These are phyloP conservation scores for Ceratocystis destructans DNA, from an alignment of 2,329 filamentous ascomycete species.

Conservation along the genomic window DNA sequence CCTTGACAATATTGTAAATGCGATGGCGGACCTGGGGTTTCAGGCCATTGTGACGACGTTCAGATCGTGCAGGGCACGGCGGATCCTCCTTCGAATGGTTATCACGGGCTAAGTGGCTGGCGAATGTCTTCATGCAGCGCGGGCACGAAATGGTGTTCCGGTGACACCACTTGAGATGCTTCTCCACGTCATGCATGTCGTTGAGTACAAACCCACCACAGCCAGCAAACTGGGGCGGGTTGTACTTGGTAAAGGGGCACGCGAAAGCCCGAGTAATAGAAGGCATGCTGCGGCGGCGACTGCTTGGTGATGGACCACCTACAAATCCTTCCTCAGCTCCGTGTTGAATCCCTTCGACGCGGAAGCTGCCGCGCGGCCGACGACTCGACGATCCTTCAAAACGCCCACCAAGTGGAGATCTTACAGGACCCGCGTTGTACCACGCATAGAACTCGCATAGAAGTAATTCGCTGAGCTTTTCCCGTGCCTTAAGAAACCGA, in stretches of 20 bases:
- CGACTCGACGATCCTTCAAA: background rate
- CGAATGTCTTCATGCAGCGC: constrained; percentile 16
- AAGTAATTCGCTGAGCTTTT: background rate
- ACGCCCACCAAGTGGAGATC: background rate
- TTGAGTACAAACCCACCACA: constrained; percentile 16
- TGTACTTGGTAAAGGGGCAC: constrained; percentile 15
- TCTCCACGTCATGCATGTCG: constrained; percentile 7
- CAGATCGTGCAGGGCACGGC: constrained; percentile 3
- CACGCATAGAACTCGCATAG: background rate
- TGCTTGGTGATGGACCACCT: background rate
- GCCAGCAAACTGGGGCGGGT: constrained; percentile 10
- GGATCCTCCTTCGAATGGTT: constrained; percentile 15
- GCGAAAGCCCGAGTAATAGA: constrained; percentile 6
- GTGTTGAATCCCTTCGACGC: constrained; percentile 8
- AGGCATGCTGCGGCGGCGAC: constrained; percentile 10
- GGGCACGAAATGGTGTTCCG: constrained; percentile 16
- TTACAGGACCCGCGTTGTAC: background rate
- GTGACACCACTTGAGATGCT: constrained; percentile 17
- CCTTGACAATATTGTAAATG: constrained; percentile 9
- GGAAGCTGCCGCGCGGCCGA: constrained; percentile 12
- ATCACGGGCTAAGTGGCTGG: constrained; percentile 6
- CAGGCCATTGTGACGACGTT: constrained; percentile 12
- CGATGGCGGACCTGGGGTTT: background rate
- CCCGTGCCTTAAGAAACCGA: constrained; percentile 6
- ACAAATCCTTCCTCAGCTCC: constrained; percentile 1